These are phyloP conservation scores for Rhodocollybia butyracea DNA, from an alignment of 768 basidiomycete genomes.

Conservation along the genomic window DNA sequence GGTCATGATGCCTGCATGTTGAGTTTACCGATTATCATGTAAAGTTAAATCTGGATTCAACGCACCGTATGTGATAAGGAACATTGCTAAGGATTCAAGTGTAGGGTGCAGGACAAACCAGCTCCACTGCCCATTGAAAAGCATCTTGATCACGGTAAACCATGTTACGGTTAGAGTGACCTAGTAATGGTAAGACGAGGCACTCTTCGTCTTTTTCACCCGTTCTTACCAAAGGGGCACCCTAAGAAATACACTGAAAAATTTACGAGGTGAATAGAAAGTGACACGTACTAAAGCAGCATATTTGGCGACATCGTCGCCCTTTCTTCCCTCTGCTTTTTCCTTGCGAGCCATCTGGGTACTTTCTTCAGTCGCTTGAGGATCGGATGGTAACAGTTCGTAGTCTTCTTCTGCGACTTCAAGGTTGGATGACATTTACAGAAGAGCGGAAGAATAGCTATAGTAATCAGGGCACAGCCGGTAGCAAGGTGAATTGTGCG, in stretches of 20 bases:
- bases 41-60: background rate
- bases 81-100: slow-evolving; percentile 55
- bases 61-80: slow-evolving; percentile 61
- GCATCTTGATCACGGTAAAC: slow-evolving; percentile 36
- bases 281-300: slow-evolving; percentile 32
- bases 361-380: slow-evolving; percentile 7
- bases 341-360: slow-evolving; percentile 26
- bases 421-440: slow-evolving; percentile 4
- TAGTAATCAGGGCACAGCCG: background rate
- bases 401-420: slow-evolving; percentile 10
- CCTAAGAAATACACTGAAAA: background rate
- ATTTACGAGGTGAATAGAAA: background rate
- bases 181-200: slow-evolving; percentile 23
- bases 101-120: slow-evolving; percentile 72
- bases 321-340: slow-evolving; percentile 33
- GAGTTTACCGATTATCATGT: background rate
- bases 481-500: slow-evolving; percentile 3
- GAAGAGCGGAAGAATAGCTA: background rate
- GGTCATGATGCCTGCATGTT: slow-evolving; percentile 59
- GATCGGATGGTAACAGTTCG: slow-evolving; percentile 12
- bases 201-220: background rate
- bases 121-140: slow-evolving; percentile 40
- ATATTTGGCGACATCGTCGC: slow-evolving; percentile 32
- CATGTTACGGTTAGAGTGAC: slow-evolving; percentile 41
- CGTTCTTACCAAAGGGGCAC: slow-evolving; percentile 3